These are phyloP conservation scores for Eucalyptus rudis DNA, from an alignment of 345 rosid species.

Conservation along the genomic window DNA sequence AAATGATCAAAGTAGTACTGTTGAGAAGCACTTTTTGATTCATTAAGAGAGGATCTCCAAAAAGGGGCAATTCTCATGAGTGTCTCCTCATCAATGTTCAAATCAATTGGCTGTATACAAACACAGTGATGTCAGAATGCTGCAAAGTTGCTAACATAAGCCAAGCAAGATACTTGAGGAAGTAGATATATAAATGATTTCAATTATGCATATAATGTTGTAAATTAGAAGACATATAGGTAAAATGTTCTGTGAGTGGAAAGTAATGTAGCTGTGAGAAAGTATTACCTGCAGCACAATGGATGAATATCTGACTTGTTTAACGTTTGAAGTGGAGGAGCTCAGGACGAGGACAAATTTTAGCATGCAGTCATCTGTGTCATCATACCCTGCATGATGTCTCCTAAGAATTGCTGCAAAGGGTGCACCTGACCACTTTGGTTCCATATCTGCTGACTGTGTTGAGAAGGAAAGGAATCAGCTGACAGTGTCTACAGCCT, in stretches of 20 bases:
- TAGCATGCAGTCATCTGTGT: slow-evolving; percentile 34
- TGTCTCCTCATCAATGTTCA: slow-evolving; percentile 89
- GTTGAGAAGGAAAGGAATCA: background rate
- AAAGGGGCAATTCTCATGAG: slow-evolving; percentile 76
- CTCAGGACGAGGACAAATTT: slow-evolving; percentile 42
- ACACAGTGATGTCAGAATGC: background rate
- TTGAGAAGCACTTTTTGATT: slow-evolving; percentile 50
- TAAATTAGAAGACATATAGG: background rate
- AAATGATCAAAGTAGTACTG: slow-evolving; percentile 86
- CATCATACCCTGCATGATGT: slow-evolving; percentile 37
- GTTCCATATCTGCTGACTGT: slow-evolving; percentile 64
- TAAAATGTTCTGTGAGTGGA: background rate
- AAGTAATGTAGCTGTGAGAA: background rate
- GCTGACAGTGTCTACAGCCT: background rate
- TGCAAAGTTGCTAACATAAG: background rate
- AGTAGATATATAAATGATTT: background rate
- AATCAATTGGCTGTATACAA: slow-evolving; percentile 57
- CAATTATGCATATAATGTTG: background rate
- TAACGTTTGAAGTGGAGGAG: slow-evolving; percentile 53
- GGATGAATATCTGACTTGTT: slow-evolving; percentile 68
- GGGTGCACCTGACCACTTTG: slow-evolving; percentile 80
- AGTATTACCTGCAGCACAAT: slow-evolving; percentile 63
- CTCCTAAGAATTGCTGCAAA: slow-evolving; percentile 81
- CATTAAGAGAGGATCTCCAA: slow-evolving; percentile 80
- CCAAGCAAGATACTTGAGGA: background rate